Conservation (phyloP, 2,329 filamentous ascomycete species). For the Emydomyces testavorans region DNA sequence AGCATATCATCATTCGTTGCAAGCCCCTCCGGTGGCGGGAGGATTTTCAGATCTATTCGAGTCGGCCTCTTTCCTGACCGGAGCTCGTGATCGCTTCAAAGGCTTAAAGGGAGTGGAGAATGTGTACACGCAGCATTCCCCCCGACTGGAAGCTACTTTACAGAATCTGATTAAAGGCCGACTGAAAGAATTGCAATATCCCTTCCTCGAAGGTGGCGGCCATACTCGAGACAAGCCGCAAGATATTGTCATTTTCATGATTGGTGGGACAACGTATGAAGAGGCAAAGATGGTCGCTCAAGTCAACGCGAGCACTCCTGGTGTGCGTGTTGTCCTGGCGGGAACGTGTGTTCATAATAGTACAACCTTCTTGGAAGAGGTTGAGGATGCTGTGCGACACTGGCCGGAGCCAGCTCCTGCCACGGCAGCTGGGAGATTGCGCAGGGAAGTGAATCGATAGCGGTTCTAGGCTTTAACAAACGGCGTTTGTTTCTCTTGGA, state of each 20-base stretch:
- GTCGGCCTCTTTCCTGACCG: constrained; percentile 78
- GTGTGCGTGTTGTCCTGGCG: constrained; percentile 76
- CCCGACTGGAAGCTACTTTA: constrained; percentile 71
- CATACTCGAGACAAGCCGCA: constrained; percentile 90
- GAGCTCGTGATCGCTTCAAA: constrained; percentile 77
- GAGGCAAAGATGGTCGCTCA: constrained; percentile 94
- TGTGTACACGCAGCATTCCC: constrained; percentile 95
- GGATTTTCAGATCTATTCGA: constrained; percentile 90
- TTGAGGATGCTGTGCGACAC: constrained; percentile 72
- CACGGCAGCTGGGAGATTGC: constrained; percentile 51
- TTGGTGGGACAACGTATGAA: constrained; percentile 89
- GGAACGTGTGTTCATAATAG: constrained; percentile 85
- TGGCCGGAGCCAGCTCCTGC: constrained; percentile 63
- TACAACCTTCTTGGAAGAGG: constrained; percentile 75
- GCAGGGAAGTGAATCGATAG: constrained; percentile 47
- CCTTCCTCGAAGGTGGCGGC: constrained; percentile 80
- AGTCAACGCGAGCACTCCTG: constrained; percentile 81
- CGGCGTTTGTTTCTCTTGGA: too few species aligned
- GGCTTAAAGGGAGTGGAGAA: constrained; percentile 96
- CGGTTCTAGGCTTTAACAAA: not conserved
- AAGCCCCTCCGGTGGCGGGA: constrained; percentile 60
- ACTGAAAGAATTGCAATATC: constrained; percentile 75
- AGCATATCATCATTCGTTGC: constrained; percentile 74
- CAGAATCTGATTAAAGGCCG: constrained; percentile 90
- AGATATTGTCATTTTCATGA: constrained; percentile 88